Percentiles rank a stretch among this genome's conserved stretches.
Evolutionary conservation across 108 stramenopile genomes (phyloP).

Genomic region (Skeletonema menzelii): DNA sequence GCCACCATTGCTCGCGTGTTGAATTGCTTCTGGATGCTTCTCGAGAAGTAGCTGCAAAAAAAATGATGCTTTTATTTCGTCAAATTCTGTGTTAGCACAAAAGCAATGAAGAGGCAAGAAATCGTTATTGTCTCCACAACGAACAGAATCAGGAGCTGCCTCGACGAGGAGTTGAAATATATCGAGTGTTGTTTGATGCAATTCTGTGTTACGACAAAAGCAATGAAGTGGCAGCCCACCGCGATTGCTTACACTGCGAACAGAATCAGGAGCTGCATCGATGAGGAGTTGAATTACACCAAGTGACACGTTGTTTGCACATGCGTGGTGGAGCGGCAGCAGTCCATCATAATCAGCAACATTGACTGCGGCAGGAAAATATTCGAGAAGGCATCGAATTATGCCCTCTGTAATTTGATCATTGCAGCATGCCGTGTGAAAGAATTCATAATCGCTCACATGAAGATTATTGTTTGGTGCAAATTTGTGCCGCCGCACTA

Average conservation of each 20-base stretch:
- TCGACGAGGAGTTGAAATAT: constrained; percentile 10
- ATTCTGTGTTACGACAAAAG: neutral
- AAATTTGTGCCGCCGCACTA: neutral
- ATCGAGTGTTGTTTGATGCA: neutral
- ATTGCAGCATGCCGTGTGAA: neutral
- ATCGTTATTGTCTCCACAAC: neutral
- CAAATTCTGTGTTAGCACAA: neutral
- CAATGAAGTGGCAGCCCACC: constrained; percentile 2
- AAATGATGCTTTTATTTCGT: neutral
- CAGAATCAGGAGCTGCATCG: neutral
- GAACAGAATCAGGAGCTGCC: constrained; percentile 1
- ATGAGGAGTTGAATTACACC: constrained; percentile 4
- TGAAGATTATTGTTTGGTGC: neutral
- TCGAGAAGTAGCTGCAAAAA: constrained; percentile 8
- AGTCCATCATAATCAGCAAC: neutral
- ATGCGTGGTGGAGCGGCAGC: neutral
- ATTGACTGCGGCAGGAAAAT: neutral
- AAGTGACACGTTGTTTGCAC: neutral
- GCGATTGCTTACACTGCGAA: neutral
- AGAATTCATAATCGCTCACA: neutral
- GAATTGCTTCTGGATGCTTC: neutral
- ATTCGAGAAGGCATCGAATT: constrained; percentile 8
- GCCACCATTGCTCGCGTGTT: neutral
- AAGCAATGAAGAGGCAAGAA: neutral
- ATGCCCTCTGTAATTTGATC: neutral